Base-by-base conservation (phyloP, 2,329 filamentous ascomycete species). In the Talaromyces sp. region DNA sequence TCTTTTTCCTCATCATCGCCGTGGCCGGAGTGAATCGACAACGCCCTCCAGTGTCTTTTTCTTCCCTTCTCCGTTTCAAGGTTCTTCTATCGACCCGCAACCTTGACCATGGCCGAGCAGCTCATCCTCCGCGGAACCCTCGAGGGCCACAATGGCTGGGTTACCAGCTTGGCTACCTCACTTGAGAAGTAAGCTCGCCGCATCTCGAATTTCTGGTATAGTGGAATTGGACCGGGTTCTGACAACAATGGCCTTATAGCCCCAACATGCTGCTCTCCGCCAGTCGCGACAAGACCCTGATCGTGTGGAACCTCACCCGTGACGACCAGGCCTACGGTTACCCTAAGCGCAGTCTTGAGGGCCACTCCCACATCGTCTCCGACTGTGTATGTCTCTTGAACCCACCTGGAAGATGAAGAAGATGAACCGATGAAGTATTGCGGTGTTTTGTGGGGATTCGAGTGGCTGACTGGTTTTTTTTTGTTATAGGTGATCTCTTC, bases 271-370 rank as follows among this genome's bases (percentile, higher is more conserved):
- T 99, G 80, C 88, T 99, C 75, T 99, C 95, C 71, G 93, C 86
- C 77, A 91, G 87, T 79, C 92, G 95, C 84, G 95, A 99, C 87
- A 97, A 98, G 90, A 91, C 90, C 72, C 86, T 99, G 80, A 99
- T 99, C 85, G 96, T 99, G 88, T 99, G 95, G 95, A 96, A 97
- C 87, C 87, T 99, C 77, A 98, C 95, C 81, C 93, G 95, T 82
- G 93, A 98, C 82, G 95, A 98, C 84, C 88, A 88, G 79, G 89
- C 91, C 78, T 99, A 98, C 86, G 95, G 95, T 75, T 96, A 96
- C 87, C 95, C 95, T 78, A 98, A 99, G 89, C 89, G 95, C 83
- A 96, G 91, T 78, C 92, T 99, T 72, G 89, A 96, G 84, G 95
- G 95, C 77, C 95, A 99, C 87, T 97, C 93, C 69, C 95, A 99